Evolutionary conservation across 176 grass and related monocot species (phyloP), one percentile per base, ranked within the genome.

Genomic region (Ensete ventricosum): DNA sequence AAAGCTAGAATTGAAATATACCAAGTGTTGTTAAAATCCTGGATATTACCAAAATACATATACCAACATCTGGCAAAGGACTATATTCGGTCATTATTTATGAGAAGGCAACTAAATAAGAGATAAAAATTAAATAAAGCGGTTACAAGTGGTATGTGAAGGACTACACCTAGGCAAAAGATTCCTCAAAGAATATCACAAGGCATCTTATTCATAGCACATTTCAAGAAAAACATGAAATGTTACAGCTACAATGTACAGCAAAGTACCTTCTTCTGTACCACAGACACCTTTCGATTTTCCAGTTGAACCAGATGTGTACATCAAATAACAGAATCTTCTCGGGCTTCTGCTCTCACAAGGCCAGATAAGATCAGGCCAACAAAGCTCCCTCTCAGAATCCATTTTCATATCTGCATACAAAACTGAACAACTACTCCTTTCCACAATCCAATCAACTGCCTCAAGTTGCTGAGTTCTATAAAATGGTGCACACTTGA

Each of bases 271-370:
- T 93, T 84, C 77, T 78, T 97, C 88, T 0, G 85, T 93, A 48
- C 93, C 93, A 16, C 93, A 97, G 60, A 93, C 93, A 1, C 93
- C 93, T 54, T 91, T 97, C 6, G 90, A 83, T 76, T 86, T 97
- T 67, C 93, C 90, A 0, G 85, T 97, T 50, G 90, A 97, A 90
- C 93, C 93, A 26, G 93, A 97, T 7, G 90, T 93, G 76, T 90
- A 93, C 89, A 97, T 93, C 72, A 97, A 50, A 21, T 93, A 92
- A 83, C 90, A 97, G 76, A 87, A 97, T 58, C 77, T 71, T 20
- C 83, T 73, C 0, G 0, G 76, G 20, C 11, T 69, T 49, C 76
- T 51, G 3, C 1, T 53, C 55, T 88, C 67, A 22, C 93, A 97
- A 0, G 85, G 87, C 92, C 92, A 92, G 4, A 14, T 21, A 68